Conservation (phyloP, 2,329 filamentous ascomycete genomes). For the Didymosphaeria variabile region DNA sequence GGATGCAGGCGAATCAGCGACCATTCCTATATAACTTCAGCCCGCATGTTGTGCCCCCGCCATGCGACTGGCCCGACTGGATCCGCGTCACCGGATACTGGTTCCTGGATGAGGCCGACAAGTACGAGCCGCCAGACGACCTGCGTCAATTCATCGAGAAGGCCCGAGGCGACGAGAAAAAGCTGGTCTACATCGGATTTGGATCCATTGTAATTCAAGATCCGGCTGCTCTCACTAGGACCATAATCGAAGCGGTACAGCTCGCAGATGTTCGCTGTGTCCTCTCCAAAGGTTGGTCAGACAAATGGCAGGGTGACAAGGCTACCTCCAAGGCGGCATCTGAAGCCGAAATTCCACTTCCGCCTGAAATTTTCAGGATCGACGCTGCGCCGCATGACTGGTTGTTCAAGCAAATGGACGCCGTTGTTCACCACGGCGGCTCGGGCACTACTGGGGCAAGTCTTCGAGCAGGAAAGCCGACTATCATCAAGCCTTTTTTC, state of each 20-base stretch:
- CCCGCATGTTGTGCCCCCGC: slow-evolving; percentile 90
- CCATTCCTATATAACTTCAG: slow-evolving; percentile 99
- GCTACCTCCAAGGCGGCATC: slow-evolving; percentile 60
- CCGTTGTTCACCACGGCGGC: slow-evolving; percentile 92
- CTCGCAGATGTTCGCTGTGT: slow-evolving; percentile 95
- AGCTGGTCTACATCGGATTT: slow-evolving; percentile 96
- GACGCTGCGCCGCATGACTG: slow-evolving; percentile 94
- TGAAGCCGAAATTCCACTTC: slow-evolving; percentile 73
- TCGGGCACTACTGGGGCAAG: slow-evolving; percentile 95
- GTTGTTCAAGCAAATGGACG: slow-evolving; percentile 93
- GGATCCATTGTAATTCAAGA: slow-evolving; percentile 95
- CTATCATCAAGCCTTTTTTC: slow-evolving; percentile 96
- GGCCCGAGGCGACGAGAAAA: slow-evolving; percentile 83
- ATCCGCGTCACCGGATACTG: slow-evolving; percentile 97
- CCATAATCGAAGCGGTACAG: slow-evolving; percentile 89
- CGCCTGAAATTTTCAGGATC: slow-evolving; percentile 85
- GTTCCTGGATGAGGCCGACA: slow-evolving; percentile 82
- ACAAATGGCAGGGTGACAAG: slow-evolving; percentile 66
- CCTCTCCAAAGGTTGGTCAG: slow-evolving; percentile 96
- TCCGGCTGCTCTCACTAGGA: slow-evolving; percentile 84
- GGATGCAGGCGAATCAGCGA: slow-evolving; percentile 96
- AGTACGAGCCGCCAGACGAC: slow-evolving; percentile 78
- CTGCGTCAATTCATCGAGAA: slow-evolving; percentile 83
- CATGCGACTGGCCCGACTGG: slow-evolving; percentile 96
- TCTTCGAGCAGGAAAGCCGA: slow-evolving; percentile 87